Percentiles rank a stretch among this genome's conserved stretches.
Conservation (phyloP, 306 rosid species). For the Malus sylvestris region DNA sequence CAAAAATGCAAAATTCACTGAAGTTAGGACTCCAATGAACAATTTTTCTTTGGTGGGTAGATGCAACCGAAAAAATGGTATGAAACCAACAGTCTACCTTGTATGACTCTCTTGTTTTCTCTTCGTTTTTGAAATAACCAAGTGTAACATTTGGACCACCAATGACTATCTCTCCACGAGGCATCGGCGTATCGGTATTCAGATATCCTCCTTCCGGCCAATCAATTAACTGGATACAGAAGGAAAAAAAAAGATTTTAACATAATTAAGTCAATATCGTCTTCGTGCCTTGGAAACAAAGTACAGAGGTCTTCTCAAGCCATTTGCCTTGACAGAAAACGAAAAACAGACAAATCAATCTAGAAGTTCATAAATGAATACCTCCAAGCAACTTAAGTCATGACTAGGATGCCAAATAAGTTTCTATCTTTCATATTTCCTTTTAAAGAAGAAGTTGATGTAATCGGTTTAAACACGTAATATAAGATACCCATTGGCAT, state of each 20-base stretch:
- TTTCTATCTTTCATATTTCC: neutral
- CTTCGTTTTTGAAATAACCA: slow-evolving; percentile 94
- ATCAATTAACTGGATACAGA: slow-evolving; percentile 59
- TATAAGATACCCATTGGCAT: slow-evolving; percentile 8
- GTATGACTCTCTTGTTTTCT: slow-evolving; percentile 79
- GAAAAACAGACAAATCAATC: neutral
- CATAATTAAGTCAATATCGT: neutral
- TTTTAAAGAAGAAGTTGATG: neutral
- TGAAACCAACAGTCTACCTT: slow-evolving; percentile 45
- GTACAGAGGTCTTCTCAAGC: neutral
- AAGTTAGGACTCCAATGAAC: slow-evolving; percentile 6
- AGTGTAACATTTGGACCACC: slow-evolving; percentile 92
- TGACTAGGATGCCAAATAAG: neutral
- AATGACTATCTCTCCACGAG: slow-evolving; percentile 92
- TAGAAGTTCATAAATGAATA: neutral
- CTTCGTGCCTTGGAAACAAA: neutral
- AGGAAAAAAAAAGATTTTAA: slow-evolving; percentile 2
- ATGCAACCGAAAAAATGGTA: neutral
- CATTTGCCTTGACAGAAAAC: neutral
- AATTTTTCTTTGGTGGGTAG: neutral
- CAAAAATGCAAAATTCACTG: neutral
- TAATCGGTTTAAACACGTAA: neutral
- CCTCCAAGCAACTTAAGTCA: neutral
- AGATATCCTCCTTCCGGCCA: slow-evolving; percentile 96
- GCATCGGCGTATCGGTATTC: slow-evolving; percentile 56